These are phyloP conservation scores for Pyricularia sp. DNA, from an alignment of 2,329 filamentous ascomycete species.

Conservation along the genomic window DNA sequence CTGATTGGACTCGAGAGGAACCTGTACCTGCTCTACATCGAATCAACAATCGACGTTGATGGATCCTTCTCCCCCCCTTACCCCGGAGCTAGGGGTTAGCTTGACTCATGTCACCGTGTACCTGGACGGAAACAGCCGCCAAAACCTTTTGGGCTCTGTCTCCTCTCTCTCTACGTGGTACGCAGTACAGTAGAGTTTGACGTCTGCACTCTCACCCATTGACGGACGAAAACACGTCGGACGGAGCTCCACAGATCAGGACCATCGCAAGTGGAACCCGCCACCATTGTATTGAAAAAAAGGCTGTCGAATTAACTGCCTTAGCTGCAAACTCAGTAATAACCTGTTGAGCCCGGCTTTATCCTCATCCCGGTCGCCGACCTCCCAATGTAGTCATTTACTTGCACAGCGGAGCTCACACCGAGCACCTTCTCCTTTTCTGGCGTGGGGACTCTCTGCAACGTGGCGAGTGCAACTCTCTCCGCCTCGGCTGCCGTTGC, in stretches of 20 bases:
- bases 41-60: background rate
- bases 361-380: conserved; percentile 5
- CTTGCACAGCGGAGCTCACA: conserved; percentile 4
- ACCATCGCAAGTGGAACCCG: background rate
- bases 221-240: background rate
- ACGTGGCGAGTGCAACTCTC: conserved; percentile 2
- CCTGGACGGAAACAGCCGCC: background rate
- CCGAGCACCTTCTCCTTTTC: background rate
- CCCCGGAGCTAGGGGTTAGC: background rate
- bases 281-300: background rate
- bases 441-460: background rate
- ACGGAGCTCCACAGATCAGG: background rate
- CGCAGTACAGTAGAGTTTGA: too few relatives aligned
- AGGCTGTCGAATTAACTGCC: background rate
- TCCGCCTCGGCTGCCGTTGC: conserved; percentile 3
- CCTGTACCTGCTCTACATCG: background rate
- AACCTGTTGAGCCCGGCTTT: background rate
- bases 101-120: background rate
- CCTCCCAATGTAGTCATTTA: conserved; percentile 1
- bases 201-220: background rate
- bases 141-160: background rate
- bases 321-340: background rate
- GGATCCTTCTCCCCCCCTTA: background rate
- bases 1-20: background rate
- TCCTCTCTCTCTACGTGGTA: too few relatives aligned